A percentile compares a stretch with the other conserved stretches of the same genome.
phyloP scores from a whole-genome alignment of 2,329 filamentous ascomycete species.

The Arthrobotrys sphaeroides region DNA sequence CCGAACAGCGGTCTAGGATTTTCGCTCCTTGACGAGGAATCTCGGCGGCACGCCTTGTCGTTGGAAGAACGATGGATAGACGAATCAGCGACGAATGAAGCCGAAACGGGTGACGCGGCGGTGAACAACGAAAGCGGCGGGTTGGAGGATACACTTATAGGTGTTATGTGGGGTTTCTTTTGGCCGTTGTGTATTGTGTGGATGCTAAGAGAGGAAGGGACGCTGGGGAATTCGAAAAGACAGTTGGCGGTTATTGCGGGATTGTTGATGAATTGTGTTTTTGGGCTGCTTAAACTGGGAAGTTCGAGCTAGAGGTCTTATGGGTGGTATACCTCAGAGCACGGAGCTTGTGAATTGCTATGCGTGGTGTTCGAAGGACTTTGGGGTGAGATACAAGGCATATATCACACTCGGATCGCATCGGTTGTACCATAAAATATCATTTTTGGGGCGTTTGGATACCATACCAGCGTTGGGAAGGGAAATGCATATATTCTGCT shows the following conservation, averaged over 20 bases:
- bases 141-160: slow-evolving; percentile 86
- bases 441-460: not conserved
- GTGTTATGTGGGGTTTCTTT: slow-evolving; percentile 91
- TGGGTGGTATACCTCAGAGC: too few relatives aligned
- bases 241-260: slow-evolving; percentile 88
- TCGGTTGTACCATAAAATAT: not conserved
- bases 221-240: slow-evolving; percentile 80
- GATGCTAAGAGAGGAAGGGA: slow-evolving; percentile 78
- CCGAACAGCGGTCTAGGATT: slow-evolving; percentile 60
- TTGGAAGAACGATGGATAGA: slow-evolving; percentile 62
- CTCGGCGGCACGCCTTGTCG: slow-evolving; percentile 59
- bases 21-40: slow-evolving; percentile 50
- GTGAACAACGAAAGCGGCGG: slow-evolving; percentile 65
- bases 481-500: too few relatives aligned
- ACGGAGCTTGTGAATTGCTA: not conserved
- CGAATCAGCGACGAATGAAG: slow-evolving; percentile 59
- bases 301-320: slow-evolving; percentile 44
- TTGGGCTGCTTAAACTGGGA: slow-evolving; percentile 73
- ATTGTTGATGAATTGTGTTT: slow-evolving; percentile 78
- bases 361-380: too few relatives aligned
- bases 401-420: too few relatives aligned
- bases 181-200: slow-evolving; percentile 91
- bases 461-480: not conserved
- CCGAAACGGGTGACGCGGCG: slow-evolving; percentile 63
- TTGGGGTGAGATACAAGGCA: too few relatives aligned